Evolutionary conservation across 768 basidiomycete species (phyloP).

Genomic region (Tylopilus rubrobrunneus): DNA sequence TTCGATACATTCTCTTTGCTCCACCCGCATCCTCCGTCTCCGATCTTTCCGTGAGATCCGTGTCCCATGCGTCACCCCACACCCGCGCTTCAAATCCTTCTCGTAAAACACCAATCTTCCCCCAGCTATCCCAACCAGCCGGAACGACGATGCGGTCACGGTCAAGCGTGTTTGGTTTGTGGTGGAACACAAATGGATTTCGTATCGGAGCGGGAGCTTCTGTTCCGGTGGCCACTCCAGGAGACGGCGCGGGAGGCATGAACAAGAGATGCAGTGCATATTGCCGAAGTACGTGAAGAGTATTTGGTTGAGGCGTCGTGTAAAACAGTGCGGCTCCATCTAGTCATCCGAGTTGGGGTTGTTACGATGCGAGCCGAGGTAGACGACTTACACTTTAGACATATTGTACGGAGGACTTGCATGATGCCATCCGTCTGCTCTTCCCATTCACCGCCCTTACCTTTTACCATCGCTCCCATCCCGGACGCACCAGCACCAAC

Average conservation of each 20-base stretch:
- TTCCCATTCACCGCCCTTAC: slow-evolving; percentile 91
- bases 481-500: slow-evolving; percentile 67
- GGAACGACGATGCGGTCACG: slow-evolving; percentile 91
- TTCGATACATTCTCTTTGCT: slow-evolving; percentile 63
- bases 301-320: slow-evolving; percentile 76
- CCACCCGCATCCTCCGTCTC: slow-evolving; percentile 42
- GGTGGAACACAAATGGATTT: slow-evolving; percentile 82
- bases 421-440: slow-evolving; percentile 93
- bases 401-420: slow-evolving; percentile 91
- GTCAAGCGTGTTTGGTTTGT: slow-evolving; percentile 89
- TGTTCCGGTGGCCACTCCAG: slow-evolving; percentile 26
- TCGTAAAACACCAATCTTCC: slow-evolving; percentile 85
- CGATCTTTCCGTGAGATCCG: slow-evolving; percentile 53
- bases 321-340: slow-evolving; percentile 94
- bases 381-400: slow-evolving; percentile 75
- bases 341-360: slow-evolving; percentile 29
- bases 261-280: slow-evolving; percentile 75
- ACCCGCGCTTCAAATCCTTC: slow-evolving; percentile 86
- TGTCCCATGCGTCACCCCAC: slow-evolving; percentile 80
- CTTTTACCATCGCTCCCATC: slow-evolving; percentile 89
- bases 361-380: neutral
- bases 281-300: slow-evolving; percentile 71
- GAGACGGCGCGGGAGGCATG: slow-evolving; percentile 56
- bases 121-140: slow-evolving; percentile 98
- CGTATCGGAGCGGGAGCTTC: slow-evolving; percentile 50